Evolutionary conservation across 345 rosid species (phyloP), one percentile per base, ranked within the genome.

Genomic region (Citrus cavaleriei): DNA sequence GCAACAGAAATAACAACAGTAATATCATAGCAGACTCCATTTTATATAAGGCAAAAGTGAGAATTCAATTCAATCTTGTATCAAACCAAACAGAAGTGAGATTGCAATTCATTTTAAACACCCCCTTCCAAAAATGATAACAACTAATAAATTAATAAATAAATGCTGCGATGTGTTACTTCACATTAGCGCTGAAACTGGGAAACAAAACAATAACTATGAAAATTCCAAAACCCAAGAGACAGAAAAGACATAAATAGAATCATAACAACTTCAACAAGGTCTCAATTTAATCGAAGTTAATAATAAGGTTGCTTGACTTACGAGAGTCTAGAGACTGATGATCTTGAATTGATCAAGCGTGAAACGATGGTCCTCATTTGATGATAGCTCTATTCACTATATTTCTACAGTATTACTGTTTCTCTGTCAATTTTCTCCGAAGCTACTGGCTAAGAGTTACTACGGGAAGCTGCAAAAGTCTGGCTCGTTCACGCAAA

Each of bases 361-460:
- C 91, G 89, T 7, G 89, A 82, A 32, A 82, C 85, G 60, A 82
- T 30, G 37, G 85, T 60, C 75, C 40, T 89, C 89, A 88, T 91
- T 77, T 63, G 73, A 71, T n/a, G 30, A 7, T 27, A 18, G 16
- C 25, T 38, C 12, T 70, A 46, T 46, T 42, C 1, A 30, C 49
- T 61, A 55, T 46, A 3, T 13, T 66, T 28, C 72, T 27, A 25
- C 21, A 16, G 8, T 22, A 2, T 61, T 4, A 5, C 5, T 7
- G 8, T 16, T 35, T 49, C 16, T 4, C 0, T 18, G 27, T 10
- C 51, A 46, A 46, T 12, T 18, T n/a, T 7, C 34, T 7, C 2
- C 49, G 22, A 27, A 4, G 24, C 57, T 62, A 25, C 1, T 30
- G 19, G 27, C 3, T 3, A 8, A 2, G 5, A 22, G 62, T 28